A percentile compares a stretch with the other conserved stretches of the same genome.
phyloP scores from a whole-genome alignment of 805 yeast species.

The Naumovozyma dairenensis region DNA sequence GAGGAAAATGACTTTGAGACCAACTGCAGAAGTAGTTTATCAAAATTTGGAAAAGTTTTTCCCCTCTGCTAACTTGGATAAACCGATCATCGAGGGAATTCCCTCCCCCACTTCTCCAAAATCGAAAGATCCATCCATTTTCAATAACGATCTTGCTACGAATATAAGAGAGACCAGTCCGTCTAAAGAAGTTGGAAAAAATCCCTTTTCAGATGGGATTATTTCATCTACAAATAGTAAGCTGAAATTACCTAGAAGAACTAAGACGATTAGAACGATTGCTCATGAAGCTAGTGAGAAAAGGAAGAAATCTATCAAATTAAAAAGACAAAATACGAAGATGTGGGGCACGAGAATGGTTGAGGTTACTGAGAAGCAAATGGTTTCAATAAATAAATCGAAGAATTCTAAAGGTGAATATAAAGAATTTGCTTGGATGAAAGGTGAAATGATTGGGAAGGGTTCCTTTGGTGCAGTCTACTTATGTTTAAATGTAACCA shows the following conservation, averaged over 20 bases:
- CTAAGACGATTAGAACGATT: constrained; percentile 87
- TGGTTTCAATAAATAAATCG: constrained; percentile 56
- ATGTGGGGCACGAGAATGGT: constrained; percentile 95
- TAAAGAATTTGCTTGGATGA: constrained; percentile 93
- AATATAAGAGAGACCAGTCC: not conserved
- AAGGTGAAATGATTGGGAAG: constrained; percentile 91
- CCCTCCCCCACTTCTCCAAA: constrained; percentile 49
- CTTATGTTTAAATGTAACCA: constrained; percentile 84
- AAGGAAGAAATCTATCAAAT: constrained; percentile 31
- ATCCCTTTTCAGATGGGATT: not conserved
- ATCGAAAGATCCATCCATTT: constrained; percentile 4
- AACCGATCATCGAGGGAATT: constrained; percentile 72
- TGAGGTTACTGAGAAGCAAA: constrained; percentile 72
- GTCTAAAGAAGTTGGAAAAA: not conserved
- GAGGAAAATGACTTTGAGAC: constrained; percentile 65
- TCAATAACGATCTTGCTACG: not conserved
- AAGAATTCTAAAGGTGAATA: constrained; percentile 56
- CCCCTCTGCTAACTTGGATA: constrained; percentile 86
- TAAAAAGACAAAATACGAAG: constrained; percentile 78
- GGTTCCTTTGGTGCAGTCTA: constrained; percentile 95
- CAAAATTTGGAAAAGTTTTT: constrained; percentile 85
- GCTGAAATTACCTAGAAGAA: constrained; percentile 39
- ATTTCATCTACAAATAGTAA: not conserved
- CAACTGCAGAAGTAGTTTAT: constrained; percentile 89
- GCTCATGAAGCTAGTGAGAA: constrained; percentile 82